A percentile compares a stretch with the other conserved stretches of the same genome.
Evolutionary conservation across 1,284 basidiomycete species (phyloP).

Genomic region (Neotropicomus parvogracilis): DNA sequence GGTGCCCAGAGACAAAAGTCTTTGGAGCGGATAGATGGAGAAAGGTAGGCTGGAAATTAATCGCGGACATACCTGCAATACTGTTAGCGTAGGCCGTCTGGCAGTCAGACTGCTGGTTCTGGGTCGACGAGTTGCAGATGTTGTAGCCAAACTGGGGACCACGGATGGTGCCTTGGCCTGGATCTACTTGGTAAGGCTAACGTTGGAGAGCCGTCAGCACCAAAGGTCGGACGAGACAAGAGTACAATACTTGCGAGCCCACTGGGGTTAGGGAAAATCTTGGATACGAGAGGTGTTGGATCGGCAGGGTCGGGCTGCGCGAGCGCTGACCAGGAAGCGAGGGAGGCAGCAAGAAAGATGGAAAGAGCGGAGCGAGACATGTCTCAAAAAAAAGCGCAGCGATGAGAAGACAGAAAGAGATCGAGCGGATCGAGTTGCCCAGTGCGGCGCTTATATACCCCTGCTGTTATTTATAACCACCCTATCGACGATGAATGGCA

Average conservation of each 20-base stretch:
- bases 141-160: conserved; percentile 43
- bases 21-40: conserved; percentile 8
- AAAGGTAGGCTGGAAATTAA: background rate
- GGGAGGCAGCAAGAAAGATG: conserved; percentile 31
- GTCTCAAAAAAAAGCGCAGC: conserved; percentile 19
- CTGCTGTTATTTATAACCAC: conserved; percentile 10
- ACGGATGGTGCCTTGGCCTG: conserved; percentile 42
- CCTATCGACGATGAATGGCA: conserved; percentile 1
- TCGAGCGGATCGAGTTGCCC: background rate
- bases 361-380: conserved; percentile 51
- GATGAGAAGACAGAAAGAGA: background rate
- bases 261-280: conserved; percentile 48
- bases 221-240: background rate
- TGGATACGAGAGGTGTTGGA: conserved; percentile 48
- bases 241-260: conserved; percentile 40
- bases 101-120: conserved; percentile 40
- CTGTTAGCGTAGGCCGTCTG: conserved; percentile 40
- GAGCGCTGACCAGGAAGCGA: conserved; percentile 31
- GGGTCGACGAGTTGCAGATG: conserved; percentile 48
- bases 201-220: background rate
- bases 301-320: conserved; percentile 37
- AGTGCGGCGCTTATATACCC: conserved; percentile 3
- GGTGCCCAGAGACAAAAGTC: conserved; percentile 43
- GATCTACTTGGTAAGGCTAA: conserved; percentile 42
- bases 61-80: conserved; percentile 26